A percentile compares a stretch with the other conserved stretches of the same genome.
Evolutionary conservation across 805 yeast genomes (phyloP).

Genomic region (Blastobotrys mokoenaii): DNA sequence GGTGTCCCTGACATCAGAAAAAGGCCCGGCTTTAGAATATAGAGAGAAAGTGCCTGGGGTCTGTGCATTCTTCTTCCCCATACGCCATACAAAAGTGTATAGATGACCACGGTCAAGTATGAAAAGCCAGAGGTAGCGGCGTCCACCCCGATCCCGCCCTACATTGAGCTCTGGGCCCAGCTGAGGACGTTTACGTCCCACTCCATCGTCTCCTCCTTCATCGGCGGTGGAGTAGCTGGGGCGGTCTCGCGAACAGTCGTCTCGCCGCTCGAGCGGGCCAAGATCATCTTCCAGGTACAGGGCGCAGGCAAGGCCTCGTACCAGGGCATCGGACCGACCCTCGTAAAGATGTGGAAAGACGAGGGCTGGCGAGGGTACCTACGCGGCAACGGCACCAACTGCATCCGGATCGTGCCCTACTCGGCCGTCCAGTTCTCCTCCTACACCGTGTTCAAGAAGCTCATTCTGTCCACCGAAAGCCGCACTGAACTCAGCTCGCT

Average conservation of each 20-base stretch:
- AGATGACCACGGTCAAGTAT: no score
- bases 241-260: slow-evolving; percentile 90
- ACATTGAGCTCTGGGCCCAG: not conserved
- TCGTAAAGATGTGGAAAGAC: slow-evolving; percentile 69
- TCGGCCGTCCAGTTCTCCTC: slow-evolving; percentile 90
- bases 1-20: no score
- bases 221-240: slow-evolving; percentile 96
- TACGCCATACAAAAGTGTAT: no score
- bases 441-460: slow-evolving; percentile 48
- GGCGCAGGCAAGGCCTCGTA: slow-evolving; percentile 42
- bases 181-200: slow-evolving; percentile 3
- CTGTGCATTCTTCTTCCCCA: no score
- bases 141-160: no score
- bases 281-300: slow-evolving; percentile 84
- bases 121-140: no score
- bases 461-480: slow-evolving; percentile 26
- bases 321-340: slow-evolving; percentile 68
- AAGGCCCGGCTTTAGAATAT: no score
- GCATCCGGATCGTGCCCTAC: slow-evolving; percentile 85
- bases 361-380: slow-evolving; percentile 90
- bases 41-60: no score
- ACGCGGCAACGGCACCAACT: slow-evolving; percentile 85
- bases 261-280: slow-evolving; percentile 91
- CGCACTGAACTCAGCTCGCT: slow-evolving; percentile 35
- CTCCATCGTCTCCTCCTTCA: slow-evolving; percentile 58